A percentile compares a stretch with the other conserved stretches of the same genome.
These are phyloP conservation scores for Eucalyptus coolabah DNA, from an alignment of 345 rosid genomes.

Conservation along the genomic window DNA sequence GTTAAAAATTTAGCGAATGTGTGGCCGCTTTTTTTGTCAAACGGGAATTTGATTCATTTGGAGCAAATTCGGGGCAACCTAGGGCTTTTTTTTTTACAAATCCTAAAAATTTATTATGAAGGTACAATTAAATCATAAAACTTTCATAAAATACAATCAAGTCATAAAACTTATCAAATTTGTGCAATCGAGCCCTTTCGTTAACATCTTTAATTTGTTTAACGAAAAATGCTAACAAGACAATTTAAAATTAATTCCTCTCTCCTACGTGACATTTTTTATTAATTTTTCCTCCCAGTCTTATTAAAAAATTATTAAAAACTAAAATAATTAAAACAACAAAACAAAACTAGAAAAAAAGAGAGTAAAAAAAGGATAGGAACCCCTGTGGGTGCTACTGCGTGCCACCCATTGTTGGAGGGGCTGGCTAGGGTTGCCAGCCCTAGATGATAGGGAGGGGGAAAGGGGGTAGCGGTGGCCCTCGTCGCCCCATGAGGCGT, in stretches of 20 bases:
- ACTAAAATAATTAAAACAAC: neutral
- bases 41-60: neutral
- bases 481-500: rapidly evolving
- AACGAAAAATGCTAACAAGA: rapidly evolving
- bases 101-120: rapidly evolving
- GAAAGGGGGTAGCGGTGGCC: rapidly evolving
- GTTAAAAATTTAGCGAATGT: rapidly evolving
- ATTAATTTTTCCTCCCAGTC: no score
- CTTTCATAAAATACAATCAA: rapidly evolving
- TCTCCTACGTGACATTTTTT: no score
- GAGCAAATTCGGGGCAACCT: neutral
- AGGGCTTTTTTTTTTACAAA: no score
- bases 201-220: rapidly evolving
- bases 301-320: no score
- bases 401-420: rapidly evolving
- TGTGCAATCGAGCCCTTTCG: rapidly evolving
- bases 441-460: no score
- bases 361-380: rapidly evolving
- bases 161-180: rapidly evolving
- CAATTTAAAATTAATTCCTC: no score
- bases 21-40: neutral
- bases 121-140: rapidly evolving
- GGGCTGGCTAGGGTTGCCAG: rapidly evolving
- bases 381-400: rapidly evolving
- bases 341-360: neutral